These are phyloP conservation scores for Citrus medica DNA, from an alignment of 345 rosid genomes.

Conservation along the genomic window DNA sequence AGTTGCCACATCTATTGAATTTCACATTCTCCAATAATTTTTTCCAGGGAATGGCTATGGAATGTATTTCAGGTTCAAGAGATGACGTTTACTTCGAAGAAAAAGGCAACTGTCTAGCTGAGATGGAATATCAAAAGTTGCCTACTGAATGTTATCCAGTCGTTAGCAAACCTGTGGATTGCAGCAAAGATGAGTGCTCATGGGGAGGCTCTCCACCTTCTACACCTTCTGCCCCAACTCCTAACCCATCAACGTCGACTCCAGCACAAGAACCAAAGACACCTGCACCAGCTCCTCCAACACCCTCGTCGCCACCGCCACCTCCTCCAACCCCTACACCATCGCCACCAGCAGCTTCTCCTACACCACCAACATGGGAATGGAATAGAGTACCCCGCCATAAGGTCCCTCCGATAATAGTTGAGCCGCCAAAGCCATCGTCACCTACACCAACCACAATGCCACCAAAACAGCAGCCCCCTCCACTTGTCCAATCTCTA, in stretches of 20 bases:
- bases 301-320: background rate
- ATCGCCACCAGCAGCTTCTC: background rate
- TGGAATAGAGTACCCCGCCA: too few relatives aligned
- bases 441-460: too few relatives aligned
- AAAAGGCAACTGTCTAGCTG: slow-evolving; percentile 46
- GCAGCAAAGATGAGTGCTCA: slow-evolving; percentile 53
- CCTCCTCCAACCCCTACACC: background rate
- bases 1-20: slow-evolving; percentile 45
- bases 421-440: too few relatives aligned
- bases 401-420: too few relatives aligned
- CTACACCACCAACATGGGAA: background rate
- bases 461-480: too few relatives aligned
- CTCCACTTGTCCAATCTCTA: too few relatives aligned
- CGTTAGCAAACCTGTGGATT: slow-evolving; percentile 56
- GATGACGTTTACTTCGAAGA: slow-evolving; percentile 40
- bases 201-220: slow-evolving; percentile 12
- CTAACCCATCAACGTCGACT: background rate
- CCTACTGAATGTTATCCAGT: slow-evolving; percentile 38
- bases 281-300: background rate
- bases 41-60: slow-evolving; percentile 44
- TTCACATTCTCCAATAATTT: slow-evolving; percentile 59
- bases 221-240: background rate
- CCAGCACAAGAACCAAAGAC: background rate
- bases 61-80: slow-evolving; percentile 34
- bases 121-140: slow-evolving; percentile 41